phyloP scores from a whole-genome alignment of 2,329 filamentous ascomycete genomes.

The Metarhizium humberi region DNA sequence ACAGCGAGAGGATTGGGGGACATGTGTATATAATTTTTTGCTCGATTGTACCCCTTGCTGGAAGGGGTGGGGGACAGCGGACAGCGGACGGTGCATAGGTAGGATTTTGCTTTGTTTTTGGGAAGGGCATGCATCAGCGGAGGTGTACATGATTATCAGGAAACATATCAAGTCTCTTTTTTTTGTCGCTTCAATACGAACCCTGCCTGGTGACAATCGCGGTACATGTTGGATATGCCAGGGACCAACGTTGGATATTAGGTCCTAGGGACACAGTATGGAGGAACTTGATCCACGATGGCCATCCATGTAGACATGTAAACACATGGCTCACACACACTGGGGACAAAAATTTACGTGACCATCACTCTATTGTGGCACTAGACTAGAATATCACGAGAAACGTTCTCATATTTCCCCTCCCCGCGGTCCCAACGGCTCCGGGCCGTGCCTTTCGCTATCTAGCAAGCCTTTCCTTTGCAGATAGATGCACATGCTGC shows the following conservation, averaged over 20 bases:
- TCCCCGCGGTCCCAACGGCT: slow-evolving; percentile 5
- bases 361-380: slow-evolving; percentile 19
- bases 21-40: background rate
- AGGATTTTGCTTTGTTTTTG: background rate
- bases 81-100: background rate
- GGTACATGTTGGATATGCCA: background rate
- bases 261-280: background rate
- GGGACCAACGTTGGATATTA: no score
- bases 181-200: background rate
- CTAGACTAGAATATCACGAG: slow-evolving; percentile 19
- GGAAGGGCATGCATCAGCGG: background rate
- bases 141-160: background rate
- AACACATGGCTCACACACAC: background rate
- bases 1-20: background rate
- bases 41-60: no score
- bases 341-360: background rate
- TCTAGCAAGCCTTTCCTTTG: slow-evolving; percentile 10
- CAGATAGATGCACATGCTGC: background rate
- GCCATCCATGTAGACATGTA: no score
- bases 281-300: no score
- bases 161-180: background rate
- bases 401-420: slow-evolving; percentile 1
- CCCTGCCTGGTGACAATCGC: background rate
- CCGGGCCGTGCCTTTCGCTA: slow-evolving; percentile 4
- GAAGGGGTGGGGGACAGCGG: no score